These are phyloP conservation scores for Elongisporangium undulatum DNA, from an alignment of 352 stramenopile genomes.

Conservation along the genomic window DNA sequence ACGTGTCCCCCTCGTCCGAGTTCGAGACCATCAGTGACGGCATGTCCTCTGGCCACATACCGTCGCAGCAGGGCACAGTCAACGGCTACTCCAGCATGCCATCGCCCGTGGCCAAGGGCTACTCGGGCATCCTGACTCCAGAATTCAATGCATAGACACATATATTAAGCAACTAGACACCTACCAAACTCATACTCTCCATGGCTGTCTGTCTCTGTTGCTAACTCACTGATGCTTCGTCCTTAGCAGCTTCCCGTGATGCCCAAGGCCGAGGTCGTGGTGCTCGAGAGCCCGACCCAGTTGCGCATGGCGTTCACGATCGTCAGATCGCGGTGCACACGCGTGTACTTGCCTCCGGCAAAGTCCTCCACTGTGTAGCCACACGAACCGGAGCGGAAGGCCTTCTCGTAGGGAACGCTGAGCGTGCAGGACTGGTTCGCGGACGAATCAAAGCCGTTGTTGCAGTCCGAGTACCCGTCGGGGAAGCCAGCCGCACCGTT, in stretches of 20 bases:
- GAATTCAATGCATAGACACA: neutral
- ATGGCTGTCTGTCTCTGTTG: neutral
- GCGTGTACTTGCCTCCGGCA: constrained; percentile 53
- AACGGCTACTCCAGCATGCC: neutral
- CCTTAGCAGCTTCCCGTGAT: constrained; percentile 34
- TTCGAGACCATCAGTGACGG: neutral
- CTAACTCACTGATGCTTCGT: neutral
- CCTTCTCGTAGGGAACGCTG: constrained; percentile 44
- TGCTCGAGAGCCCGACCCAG: constrained; percentile 37
- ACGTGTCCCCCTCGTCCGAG: neutral
- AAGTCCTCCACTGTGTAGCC: constrained; percentile 57
- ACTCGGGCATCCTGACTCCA: neutral
- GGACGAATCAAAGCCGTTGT: constrained; percentile 25
- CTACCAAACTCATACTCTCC: neutral
- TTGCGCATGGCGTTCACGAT: constrained; percentile 67
- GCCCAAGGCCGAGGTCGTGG: constrained; percentile 24
- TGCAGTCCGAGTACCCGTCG: constrained; percentile 40
- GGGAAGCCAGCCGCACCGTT: constrained; percentile 55
- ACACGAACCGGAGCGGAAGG: constrained; percentile 42
- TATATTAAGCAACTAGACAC: neutral
- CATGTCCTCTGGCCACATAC: neutral
- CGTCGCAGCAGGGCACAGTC: neutral
- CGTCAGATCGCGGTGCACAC: constrained; percentile 56
- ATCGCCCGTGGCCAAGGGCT: neutral
- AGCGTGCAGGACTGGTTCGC: constrained; percentile 22